Conservation (phyloP, 352 stramenopile genomes). For the Globisporangium paroecandrum region DNA sequence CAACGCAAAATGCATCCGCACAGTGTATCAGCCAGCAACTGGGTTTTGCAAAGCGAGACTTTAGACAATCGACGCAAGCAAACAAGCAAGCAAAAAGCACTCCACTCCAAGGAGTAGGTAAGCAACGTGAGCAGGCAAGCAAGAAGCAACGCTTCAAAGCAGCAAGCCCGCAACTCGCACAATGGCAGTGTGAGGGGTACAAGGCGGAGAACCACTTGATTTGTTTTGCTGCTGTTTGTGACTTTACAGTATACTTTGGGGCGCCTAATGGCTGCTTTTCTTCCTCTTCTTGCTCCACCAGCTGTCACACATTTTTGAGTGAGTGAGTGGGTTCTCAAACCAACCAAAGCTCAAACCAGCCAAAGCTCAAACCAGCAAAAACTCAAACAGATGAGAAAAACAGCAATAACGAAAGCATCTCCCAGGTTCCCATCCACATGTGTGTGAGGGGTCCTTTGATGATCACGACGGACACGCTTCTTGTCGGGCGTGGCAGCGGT, state of each 20-base stretch:
- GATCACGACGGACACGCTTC: background rate
- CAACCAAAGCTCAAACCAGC: too few species aligned
- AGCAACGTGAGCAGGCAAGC: background rate
- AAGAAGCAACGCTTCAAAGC: background rate
- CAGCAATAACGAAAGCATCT: background rate
- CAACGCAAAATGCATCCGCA: background rate
- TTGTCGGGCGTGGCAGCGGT: background rate
- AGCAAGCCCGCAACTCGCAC: background rate
- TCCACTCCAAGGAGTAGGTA: too few species aligned
- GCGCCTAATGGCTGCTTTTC: background rate
- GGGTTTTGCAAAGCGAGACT: background rate
- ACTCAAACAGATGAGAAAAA: background rate
- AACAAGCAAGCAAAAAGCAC: background rate
- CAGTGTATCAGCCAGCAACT: background rate
- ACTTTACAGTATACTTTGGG: background rate
- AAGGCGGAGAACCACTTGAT: constrained; percentile 4
- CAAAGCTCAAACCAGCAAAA: too few species aligned
- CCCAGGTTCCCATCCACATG: background rate
- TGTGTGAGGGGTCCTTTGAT: background rate
- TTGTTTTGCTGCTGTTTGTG: background rate
- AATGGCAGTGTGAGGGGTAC: background rate
- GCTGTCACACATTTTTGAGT: constrained; percentile 6
- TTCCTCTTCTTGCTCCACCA: background rate
- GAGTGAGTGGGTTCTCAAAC: background rate
- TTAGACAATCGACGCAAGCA: constrained; percentile 3